Evolutionary conservation across 331 rosid species (phyloP).

Genomic region (Quercus phellos): DNA sequence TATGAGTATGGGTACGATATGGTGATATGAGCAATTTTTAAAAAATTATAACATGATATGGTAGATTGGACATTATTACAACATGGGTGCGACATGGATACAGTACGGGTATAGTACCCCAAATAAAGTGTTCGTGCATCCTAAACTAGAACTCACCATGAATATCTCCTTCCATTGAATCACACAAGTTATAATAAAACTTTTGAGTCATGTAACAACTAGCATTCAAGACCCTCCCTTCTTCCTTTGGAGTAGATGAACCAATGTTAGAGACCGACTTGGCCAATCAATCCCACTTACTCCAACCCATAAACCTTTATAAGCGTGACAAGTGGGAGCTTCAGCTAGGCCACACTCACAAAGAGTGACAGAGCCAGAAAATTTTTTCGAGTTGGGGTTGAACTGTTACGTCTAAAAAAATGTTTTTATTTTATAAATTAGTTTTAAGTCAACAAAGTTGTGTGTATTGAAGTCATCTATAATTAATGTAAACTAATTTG

Average conservation of each 20-base stretch:
- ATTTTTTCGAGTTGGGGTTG: no score
- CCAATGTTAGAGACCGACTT: conserved; percentile 33
- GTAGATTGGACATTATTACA: rapidly evolving
- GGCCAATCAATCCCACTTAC: conserved; percentile 46
- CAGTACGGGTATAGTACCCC: rapidly evolving
- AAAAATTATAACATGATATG: no score
- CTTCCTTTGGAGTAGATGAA: conserved; percentile 44
- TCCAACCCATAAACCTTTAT: conserved; percentile 45
- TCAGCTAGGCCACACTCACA: no score
- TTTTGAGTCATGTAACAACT: conserved; percentile 61
- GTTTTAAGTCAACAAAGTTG: no score
- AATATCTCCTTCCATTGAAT: background rate
- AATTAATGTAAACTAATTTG: no score
- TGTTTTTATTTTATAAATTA: no score
- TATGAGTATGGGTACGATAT: rapidly evolving
- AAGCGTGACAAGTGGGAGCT: no score
- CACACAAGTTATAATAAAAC: conserved; percentile 37
- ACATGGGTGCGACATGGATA: rapidly evolving
- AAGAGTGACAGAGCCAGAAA: no score
- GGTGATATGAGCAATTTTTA: rapidly evolving
- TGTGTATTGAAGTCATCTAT: no score
- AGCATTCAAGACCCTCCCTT: conserved; percentile 66
- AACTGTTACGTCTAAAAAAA: no score
- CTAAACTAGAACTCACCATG: conserved; percentile 24
- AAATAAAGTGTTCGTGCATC: no score